Conservation (phyloP, 441 rosid genomes). For the Eutrema salsugineum region DNA sequence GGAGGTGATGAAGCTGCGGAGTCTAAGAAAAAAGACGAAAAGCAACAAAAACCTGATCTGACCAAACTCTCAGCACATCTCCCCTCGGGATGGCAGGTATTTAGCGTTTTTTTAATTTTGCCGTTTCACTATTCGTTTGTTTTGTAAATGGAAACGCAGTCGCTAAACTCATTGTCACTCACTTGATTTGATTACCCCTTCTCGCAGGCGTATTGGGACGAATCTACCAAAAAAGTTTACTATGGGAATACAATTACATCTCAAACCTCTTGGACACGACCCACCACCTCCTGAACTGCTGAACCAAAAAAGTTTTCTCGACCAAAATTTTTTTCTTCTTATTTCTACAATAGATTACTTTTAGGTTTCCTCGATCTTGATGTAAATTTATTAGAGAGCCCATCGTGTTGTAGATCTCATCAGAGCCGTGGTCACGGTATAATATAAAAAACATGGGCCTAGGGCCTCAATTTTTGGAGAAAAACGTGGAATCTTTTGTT, state of each 20-base stretch:
- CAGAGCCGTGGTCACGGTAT: too few relatives aligned
- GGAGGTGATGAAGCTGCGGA: slow-evolving; percentile 42
- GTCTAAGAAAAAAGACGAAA: slow-evolving; percentile 23
- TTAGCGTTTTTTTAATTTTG: background rate
- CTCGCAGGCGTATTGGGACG: slow-evolving; percentile 38
- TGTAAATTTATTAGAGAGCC: slow-evolving; percentile 18
- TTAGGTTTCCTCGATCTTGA: background rate
- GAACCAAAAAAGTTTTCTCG: background rate
- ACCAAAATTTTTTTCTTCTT: background rate
- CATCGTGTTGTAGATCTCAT: background rate
- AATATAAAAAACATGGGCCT: too few relatives aligned
- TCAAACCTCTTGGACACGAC: slow-evolving; percentile 33
- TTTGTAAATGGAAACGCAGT: background rate
- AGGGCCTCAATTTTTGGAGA: too few relatives aligned
- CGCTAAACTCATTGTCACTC: background rate
- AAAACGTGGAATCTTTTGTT: too few relatives aligned
- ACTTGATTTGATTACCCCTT: background rate
- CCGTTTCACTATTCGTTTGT: background rate
- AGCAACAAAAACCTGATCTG: slow-evolving; percentile 23
- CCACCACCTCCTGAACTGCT: too few relatives aligned
- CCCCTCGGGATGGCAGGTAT: slow-evolving; percentile 32
- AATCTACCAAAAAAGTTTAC: slow-evolving; percentile 29
- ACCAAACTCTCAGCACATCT: slow-evolving; percentile 25
- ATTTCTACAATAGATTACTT: background rate
- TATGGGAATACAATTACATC: slow-evolving; percentile 34